A percentile compares a stretch with the other conserved stretches of the same genome.
Conservation (phyloP, 768 basidiomycete species). For the Leccinum rimulosum region DNA sequence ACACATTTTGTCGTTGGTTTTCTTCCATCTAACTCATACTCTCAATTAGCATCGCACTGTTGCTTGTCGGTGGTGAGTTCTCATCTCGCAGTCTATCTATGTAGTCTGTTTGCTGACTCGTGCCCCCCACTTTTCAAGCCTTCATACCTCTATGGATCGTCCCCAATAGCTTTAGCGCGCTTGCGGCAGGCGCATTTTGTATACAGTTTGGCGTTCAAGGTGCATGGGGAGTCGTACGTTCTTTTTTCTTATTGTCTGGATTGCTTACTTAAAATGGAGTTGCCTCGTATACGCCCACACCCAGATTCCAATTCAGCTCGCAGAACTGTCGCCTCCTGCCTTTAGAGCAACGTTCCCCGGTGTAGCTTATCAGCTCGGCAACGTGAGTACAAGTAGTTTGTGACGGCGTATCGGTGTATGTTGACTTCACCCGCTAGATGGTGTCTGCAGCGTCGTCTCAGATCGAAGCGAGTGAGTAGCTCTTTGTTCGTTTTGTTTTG, state of each 20-base stretch:
- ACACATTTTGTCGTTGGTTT: neutral
- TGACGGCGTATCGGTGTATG: neutral
- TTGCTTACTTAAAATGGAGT: neutral
- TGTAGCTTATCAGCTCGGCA: conserved; percentile 81
- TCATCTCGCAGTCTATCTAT: conserved; percentile 33
- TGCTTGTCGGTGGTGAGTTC: conserved; percentile 35
- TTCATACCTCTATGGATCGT: conserved; percentile 85
- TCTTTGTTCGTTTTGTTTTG: neutral
- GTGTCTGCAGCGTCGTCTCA: conserved; percentile 73
- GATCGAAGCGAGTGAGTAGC: conserved; percentile 28
- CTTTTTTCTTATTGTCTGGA: neutral
- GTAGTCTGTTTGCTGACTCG: neutral
- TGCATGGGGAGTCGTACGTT: conserved; percentile 81
- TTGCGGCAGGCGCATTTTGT: conserved; percentile 83
- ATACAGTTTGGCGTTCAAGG: conserved; percentile 88
- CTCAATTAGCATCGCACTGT: conserved; percentile 19
- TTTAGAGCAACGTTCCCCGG: conserved; percentile 89
- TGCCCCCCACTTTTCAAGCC: conserved; percentile 12
- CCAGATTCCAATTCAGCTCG: conserved; percentile 71
- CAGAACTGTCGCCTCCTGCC: conserved; percentile 83
- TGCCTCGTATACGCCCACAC: neutral
- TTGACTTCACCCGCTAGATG: conserved; percentile 38
- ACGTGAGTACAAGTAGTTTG: conserved; percentile 32
- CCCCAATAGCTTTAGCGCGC: conserved; percentile 60
- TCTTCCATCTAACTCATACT: neutral